phyloP scores from a whole-genome alignment of 148 eudicot genomes.

The Vaccinium corymbosum region DNA sequence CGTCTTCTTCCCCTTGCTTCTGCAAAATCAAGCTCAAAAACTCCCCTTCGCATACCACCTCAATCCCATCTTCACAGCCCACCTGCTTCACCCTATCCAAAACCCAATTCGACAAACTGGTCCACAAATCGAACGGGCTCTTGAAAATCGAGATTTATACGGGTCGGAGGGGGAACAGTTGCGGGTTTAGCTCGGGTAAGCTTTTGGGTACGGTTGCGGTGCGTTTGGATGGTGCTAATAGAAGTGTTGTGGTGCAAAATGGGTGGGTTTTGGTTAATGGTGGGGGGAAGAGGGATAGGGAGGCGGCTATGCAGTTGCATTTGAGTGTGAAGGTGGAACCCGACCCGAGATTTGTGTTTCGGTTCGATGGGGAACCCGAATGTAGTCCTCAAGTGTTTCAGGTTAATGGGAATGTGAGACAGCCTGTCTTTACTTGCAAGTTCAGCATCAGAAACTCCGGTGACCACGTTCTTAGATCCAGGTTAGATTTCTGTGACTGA shows the following conservation, averaged over 20 bases:
- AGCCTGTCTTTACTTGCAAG: slow-evolving; percentile 89
- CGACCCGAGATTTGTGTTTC: slow-evolving; percentile 87
- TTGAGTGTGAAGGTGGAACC: slow-evolving; percentile 65
- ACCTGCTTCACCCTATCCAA: slow-evolving; percentile 52
- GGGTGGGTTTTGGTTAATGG: slow-evolving; percentile 63
- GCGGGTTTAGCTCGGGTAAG: slow-evolving; percentile 38
- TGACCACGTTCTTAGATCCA: slow-evolving; percentile 49
- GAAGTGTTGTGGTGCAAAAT: slow-evolving; percentile 41
- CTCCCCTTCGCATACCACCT: slow-evolving; percentile 40
- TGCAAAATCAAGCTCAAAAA: slow-evolving; percentile 55
- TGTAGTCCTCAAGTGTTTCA: slow-evolving; percentile 95
- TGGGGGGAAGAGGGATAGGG: slow-evolving; percentile 17
- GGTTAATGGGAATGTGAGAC: slow-evolving; percentile 69
- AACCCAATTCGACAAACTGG: slow-evolving; percentile 43
- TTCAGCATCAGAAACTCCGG: slow-evolving; percentile 62
- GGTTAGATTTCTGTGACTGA: slow-evolving; percentile 29
- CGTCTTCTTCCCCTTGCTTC: slow-evolving; percentile 23
- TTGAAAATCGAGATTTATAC: slow-evolving; percentile 39
- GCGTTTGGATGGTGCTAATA: slow-evolving; percentile 42
- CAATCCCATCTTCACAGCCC: slow-evolving; percentile 24
- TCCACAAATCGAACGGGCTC: slow-evolving; percentile 9
- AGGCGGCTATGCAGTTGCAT: slow-evolving; percentile 34
- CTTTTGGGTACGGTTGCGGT: slow-evolving; percentile 48
- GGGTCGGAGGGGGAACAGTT: slow-evolving; percentile 27
- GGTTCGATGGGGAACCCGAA: slow-evolving; percentile 84